A percentile compares a stretch with the other conserved stretches of the same genome.
Evolutionary conservation across 2,329 filamentous ascomycete species (phyloP).

Genomic region (Arthrobotrys megalospora): DNA sequence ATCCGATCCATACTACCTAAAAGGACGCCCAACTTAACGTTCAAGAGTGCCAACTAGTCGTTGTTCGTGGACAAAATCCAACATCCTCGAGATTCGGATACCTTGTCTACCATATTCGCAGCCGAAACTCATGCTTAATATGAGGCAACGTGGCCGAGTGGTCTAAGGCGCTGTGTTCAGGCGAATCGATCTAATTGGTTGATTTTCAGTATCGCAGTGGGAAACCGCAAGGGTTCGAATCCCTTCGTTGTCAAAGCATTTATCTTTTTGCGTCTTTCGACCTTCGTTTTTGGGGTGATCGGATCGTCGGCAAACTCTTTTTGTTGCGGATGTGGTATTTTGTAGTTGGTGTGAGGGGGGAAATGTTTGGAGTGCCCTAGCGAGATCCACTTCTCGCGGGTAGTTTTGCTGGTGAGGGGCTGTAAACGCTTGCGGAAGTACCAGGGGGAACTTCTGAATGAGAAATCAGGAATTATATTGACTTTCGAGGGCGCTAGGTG

Average conservation of each 20-base stretch:
- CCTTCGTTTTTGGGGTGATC: slow-evolving; percentile 8
- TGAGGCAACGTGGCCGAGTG: slow-evolving; percentile 62
- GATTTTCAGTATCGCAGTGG: slow-evolving; percentile 63
- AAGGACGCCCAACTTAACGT: too few species aligned
- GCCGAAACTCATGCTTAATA: slow-evolving; percentile 17
- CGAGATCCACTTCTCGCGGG: not conserved
- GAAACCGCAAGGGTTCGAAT: slow-evolving; percentile 64
- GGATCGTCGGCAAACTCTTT: slow-evolving; percentile 15
- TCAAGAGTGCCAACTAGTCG: too few species aligned
- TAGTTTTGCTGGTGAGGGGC: not conserved
- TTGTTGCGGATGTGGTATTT: slow-evolving; percentile 2
- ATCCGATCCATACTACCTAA: not conserved
- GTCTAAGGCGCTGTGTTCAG: slow-evolving; percentile 64
- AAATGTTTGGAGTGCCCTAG: too few species aligned
- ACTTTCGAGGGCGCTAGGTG: not conserved
- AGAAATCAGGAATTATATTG: not conserved
- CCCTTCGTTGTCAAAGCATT: slow-evolving; percentile 59
- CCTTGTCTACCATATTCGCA: slow-evolving; percentile 22
- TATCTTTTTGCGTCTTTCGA: slow-evolving; percentile 41
- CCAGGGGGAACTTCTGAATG: not conserved
- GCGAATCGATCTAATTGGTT: slow-evolving; percentile 55
- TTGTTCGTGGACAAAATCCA: slow-evolving; percentile 6
- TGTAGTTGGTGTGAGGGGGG: not conserved
- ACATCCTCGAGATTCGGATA: not conserved
- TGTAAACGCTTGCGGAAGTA: not conserved